Evolutionary conservation across 768 basidiomycete genomes (phyloP).

Genomic region (Kwoniella botswanensis): DNA sequence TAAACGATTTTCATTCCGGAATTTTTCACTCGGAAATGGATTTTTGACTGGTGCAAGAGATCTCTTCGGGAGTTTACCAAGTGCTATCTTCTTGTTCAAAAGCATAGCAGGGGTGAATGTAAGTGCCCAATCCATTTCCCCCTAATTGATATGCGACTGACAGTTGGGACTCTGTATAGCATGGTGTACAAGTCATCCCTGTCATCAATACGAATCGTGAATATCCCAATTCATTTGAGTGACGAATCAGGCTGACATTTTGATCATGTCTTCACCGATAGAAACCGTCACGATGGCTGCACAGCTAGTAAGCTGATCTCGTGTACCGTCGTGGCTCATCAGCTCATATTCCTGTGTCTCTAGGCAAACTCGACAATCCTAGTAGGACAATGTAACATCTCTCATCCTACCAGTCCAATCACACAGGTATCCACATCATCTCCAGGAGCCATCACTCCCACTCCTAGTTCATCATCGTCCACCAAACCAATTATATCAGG

Average conservation of each 20-base stretch:
- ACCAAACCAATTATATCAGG: constrained; percentile 4
- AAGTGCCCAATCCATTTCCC: constrained; percentile 12
- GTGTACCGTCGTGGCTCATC: background rate
- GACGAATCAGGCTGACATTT: no score
- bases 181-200: constrained; percentile 78
- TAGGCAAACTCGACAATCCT: constrained; percentile 73
- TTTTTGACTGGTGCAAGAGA: constrained; percentile 85
- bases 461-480: constrained; percentile 26
- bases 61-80: constrained; percentile 90
- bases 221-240: background rate
- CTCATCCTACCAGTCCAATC: constrained; percentile 67
- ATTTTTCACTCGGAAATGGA: constrained; percentile 85
- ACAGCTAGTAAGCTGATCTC: constrained; percentile 66
- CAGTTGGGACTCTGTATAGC: background rate
- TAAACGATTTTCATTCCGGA: constrained; percentile 91
- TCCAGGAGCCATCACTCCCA: constrained; percentile 9
- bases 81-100: constrained; percentile 90
- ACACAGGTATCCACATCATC: background rate
- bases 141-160: no score
- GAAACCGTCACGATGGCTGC: constrained; percentile 89
- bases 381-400: constrained; percentile 92
- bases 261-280: background rate
- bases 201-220: constrained; percentile 86
- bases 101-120: constrained; percentile 82
- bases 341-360: background rate